These are phyloP conservation scores for Fusarium avenaceum DNA, from an alignment of 2,329 filamentous ascomycete genomes.

Conservation along the genomic window DNA sequence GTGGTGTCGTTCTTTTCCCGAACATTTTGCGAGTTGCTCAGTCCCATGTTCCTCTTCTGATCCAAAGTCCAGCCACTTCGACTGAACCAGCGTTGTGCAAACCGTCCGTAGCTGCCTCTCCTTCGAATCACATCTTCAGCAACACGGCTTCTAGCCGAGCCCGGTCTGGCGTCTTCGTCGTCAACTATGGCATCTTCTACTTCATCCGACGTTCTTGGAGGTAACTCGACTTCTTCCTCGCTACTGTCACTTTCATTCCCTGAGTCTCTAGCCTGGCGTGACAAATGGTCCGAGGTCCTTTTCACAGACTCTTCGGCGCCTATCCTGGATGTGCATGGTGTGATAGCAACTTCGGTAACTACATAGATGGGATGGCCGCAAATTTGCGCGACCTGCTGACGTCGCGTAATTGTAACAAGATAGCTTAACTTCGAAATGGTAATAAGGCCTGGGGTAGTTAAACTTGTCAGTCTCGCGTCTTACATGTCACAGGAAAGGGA, in stretches of 20 bases:
- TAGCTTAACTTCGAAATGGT: slow-evolving; percentile 85
- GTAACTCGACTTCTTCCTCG: slow-evolving; percentile 60
- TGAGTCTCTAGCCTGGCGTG: slow-evolving; percentile 56
- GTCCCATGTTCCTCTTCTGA: slow-evolving; percentile 76
- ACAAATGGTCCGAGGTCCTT: slow-evolving; percentile 65
- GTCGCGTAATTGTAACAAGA: slow-evolving; percentile 86
- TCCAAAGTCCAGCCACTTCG: slow-evolving; percentile 83
- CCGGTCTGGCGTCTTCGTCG: slow-evolving; percentile 52
- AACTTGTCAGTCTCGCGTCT: slow-evolving; percentile 18
- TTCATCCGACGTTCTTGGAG: slow-evolving; percentile 56
- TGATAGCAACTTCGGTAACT: slow-evolving; percentile 90
- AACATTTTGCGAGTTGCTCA: slow-evolving; percentile 63
- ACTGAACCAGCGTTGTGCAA: slow-evolving; percentile 93
- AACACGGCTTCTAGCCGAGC: slow-evolving; percentile 70
- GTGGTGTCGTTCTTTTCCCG: slow-evolving; percentile 32
- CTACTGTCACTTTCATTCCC: slow-evolving; percentile 62
- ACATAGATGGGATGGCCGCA: slow-evolving; percentile 86
- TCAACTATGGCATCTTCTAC: slow-evolving; percentile 58
- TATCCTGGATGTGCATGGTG: slow-evolving; percentile 81
- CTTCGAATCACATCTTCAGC: slow-evolving; percentile 89
- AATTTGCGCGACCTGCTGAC: slow-evolving; percentile 90
- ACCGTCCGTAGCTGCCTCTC: slow-evolving; percentile 87
- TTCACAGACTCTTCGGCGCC: slow-evolving; percentile 81
- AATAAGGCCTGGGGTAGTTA: slow-evolving; percentile 75
- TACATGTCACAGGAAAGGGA: slow-evolving; percentile 22